Evolutionary conservation across 1,284 basidiomycete genomes (phyloP).

Genomic region (Hemileia vastatrix): DNA sequence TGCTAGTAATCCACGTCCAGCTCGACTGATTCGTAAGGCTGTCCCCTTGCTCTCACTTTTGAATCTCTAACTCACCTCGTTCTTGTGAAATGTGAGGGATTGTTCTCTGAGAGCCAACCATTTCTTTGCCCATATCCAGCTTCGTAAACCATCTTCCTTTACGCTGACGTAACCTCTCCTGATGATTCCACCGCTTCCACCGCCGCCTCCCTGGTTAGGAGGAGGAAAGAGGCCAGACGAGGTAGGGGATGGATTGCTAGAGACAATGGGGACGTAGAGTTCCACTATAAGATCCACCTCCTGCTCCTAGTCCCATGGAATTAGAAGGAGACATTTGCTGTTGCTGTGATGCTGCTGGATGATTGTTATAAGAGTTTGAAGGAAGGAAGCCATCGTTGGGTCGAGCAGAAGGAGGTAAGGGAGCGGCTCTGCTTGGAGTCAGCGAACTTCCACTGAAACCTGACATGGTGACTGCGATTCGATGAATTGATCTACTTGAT

Average conservation of each 20-base stretch:
- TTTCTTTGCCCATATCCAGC: conserved; percentile 84
- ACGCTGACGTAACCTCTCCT: conserved; percentile 42
- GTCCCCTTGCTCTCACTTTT: too few species aligned
- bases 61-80: conserved; percentile 72
- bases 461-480: too few species aligned
- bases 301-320: too few species aligned
- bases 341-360: not conserved
- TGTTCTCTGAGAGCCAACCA: conserved; percentile 79
- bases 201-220: not conserved
- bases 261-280: too few species aligned
- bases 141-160: conserved; percentile 49
- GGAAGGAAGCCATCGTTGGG: not conserved
- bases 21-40: too few species aligned
- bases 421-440: not conserved
- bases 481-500: too few species aligned
- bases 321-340: too few species aligned
- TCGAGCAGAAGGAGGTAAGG: not conserved
- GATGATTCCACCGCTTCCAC: conserved; percentile 32
- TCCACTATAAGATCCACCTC: too few species aligned
- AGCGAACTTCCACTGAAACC: too few species aligned
- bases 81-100: conserved; percentile 76
- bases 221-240: too few species aligned
- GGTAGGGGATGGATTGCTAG: too few species aligned
- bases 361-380: not conserved
- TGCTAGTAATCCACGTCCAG: too few species aligned